A percentile compares a stretch with the other conserved stretches of the same genome.
phyloP scores from a whole-genome alignment of 2,329 filamentous ascomycete genomes.

The Talaromyces sp. region DNA sequence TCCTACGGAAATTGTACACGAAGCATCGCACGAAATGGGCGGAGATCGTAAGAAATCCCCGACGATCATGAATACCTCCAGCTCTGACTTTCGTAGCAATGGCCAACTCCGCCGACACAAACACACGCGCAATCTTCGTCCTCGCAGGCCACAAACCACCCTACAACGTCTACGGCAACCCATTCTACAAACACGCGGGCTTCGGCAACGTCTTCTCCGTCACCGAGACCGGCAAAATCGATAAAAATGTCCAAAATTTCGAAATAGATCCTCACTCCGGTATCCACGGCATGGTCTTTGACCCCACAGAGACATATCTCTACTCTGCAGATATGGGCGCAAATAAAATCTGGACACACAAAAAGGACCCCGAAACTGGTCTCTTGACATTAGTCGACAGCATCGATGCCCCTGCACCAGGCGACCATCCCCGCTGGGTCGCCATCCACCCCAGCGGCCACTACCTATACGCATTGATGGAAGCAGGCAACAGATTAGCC shows the following conservation, averaged over 20 bases:
- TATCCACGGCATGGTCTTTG: conserved; percentile 52
- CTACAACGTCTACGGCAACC: conserved; percentile 82
- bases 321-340: conserved; percentile 51
- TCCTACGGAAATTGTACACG: conserved; percentile 73
- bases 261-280: conserved; percentile 46
- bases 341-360: conserved; percentile 72
- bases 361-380: conserved; percentile 62
- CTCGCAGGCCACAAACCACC: conserved; percentile 75
- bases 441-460: conserved; percentile 75
- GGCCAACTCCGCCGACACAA: conserved; percentile 68
- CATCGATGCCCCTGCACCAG: conserved; percentile 66
- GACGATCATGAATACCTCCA: background rate
- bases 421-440: conserved; percentile 85
- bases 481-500: conserved; percentile 79
- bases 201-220: conserved; percentile 68
- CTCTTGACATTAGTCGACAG: conserved; percentile 68
- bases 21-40: conserved; percentile 70
- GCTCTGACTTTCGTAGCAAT: conserved; percentile 51
- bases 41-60: conserved; percentile 63
- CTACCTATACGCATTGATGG: conserved; percentile 84
- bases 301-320: conserved; percentile 45
- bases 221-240: conserved; percentile 41
- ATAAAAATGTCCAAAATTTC: conserved; percentile 47
- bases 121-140: conserved; percentile 86
- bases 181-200: conserved; percentile 83